Percentiles rank a stretch among this genome's conserved stretches.
These are phyloP conservation scores for Hippophae rhamnoides DNA, from an alignment of 306 rosid genomes.

Conservation along the genomic window DNA sequence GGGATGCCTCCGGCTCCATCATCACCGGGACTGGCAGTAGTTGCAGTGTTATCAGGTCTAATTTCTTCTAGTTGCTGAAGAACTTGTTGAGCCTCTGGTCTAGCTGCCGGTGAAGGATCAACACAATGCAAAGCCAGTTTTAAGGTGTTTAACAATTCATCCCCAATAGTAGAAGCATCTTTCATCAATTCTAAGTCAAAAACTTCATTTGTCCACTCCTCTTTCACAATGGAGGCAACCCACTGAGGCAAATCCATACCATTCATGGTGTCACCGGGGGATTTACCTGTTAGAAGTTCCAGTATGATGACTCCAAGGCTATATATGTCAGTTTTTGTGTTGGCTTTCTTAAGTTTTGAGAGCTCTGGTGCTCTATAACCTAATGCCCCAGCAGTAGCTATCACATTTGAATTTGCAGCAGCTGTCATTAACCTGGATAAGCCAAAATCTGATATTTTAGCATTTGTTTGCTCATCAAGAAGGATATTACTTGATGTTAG, in stretches of 20 bases:
- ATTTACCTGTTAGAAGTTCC: slow-evolving; percentile 88
- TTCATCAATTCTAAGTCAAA: slow-evolving; percentile 85
- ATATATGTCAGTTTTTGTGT: slow-evolving; percentile 73
- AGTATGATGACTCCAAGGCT: slow-evolving; percentile 89
- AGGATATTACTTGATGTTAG: slow-evolving; percentile 70
- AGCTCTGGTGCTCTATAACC: slow-evolving; percentile 93
- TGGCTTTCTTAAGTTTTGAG: slow-evolving; percentile 73
- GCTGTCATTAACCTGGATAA: slow-evolving; percentile 77
- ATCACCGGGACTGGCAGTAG: slow-evolving; percentile 42
- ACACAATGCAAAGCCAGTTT: slow-evolving; percentile 94
- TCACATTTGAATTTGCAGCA: slow-evolving; percentile 71
- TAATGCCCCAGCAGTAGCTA: slow-evolving; percentile 74
- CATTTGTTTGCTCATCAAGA: slow-evolving; percentile 49
- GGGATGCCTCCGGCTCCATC: slow-evolving; percentile 40
- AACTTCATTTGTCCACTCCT: slow-evolving; percentile 96
- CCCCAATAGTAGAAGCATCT: slow-evolving; percentile 60
- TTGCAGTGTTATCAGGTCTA: slow-evolving; percentile 31
- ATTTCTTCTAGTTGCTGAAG: slow-evolving; percentile 79
- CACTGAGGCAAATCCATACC: slow-evolving; percentile 93
- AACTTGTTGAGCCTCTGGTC: slow-evolving; percentile 66
- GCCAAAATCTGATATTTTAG: slow-evolving; percentile 70
- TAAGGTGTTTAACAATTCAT: slow-evolving; percentile 69
- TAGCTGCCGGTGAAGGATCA: slow-evolving; percentile 87
- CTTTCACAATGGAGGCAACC: slow-evolving; percentile 96
- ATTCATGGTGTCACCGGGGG: slow-evolving; percentile 75